These are phyloP conservation scores for Ceratocystis huliohia DNA, from an alignment of 2,329 filamentous ascomycete species.

Conservation along the genomic window DNA sequence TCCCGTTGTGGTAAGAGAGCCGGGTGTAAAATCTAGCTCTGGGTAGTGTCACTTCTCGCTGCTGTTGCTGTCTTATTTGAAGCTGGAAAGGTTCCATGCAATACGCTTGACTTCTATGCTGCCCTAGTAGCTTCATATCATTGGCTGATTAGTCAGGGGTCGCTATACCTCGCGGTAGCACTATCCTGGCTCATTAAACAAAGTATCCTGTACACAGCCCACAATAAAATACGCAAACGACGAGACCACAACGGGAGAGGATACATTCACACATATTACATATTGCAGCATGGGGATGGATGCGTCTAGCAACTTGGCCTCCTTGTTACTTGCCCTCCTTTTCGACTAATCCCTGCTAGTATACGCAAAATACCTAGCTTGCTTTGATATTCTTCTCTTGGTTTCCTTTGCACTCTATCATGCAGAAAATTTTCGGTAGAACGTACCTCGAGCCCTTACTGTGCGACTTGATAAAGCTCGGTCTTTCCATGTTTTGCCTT, in stretches of 20 bases:
- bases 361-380: neutral
- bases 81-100: constrained; percentile 18
- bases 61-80: neutral
- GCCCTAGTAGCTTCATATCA: constrained; percentile 11
- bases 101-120: constrained; percentile 18
- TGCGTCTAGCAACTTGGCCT: neutral
- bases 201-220: constrained; percentile 1
- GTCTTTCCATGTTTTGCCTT: neutral
- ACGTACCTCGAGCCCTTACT: neutral
- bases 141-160: constrained; percentile 19
- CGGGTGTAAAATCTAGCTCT: constrained; percentile 3
- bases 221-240: neutral
- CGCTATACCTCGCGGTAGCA: neutral
- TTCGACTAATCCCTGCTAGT: neutral
- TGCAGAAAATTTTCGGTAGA: constrained; percentile 4
- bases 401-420: constrained; percentile 3
- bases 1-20: neutral
- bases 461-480: neutral
- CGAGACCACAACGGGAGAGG: neutral
- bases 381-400: neutral
- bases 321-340: neutral
- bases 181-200: neutral
- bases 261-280: neutral
- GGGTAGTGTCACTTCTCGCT: neutral
- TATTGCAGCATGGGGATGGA: neutral